Percentiles rank a stretch among this genome's conserved stretches.
phyloP scores from a whole-genome alignment of 768 basidiomycete genomes.

The Tulasnella sp. region DNA sequence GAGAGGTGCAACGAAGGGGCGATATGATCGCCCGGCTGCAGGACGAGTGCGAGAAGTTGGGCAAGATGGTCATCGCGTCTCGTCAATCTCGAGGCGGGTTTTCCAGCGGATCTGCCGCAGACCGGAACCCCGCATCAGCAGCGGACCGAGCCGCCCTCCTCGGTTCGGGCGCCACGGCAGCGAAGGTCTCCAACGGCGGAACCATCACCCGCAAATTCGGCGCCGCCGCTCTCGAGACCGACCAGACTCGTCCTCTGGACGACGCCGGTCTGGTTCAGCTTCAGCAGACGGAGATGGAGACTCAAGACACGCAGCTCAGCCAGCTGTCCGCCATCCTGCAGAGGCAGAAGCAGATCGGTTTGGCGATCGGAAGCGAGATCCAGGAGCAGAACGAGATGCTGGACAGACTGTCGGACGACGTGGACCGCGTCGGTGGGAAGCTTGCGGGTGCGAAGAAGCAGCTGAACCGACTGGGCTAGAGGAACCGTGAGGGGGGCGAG shows the following conservation, averaged over 20 bases:
- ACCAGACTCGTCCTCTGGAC: slow-evolving; percentile 82
- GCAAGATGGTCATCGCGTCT: slow-evolving; percentile 77
- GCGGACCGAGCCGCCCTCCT: slow-evolving; percentile 66
- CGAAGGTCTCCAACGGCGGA: slow-evolving; percentile 28
- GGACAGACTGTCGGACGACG: slow-evolving; percentile 70
- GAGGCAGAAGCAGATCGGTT: slow-evolving; percentile 80
- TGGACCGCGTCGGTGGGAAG: slow-evolving; percentile 75
- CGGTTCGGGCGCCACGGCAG: slow-evolving; percentile 42
- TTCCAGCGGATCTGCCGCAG: slow-evolving; percentile 37
- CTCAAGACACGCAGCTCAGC: slow-evolving; percentile 79
- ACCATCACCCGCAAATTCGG: slow-evolving; percentile 79
- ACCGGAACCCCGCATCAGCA: slow-evolving; percentile 47
- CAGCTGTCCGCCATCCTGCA: slow-evolving; percentile 76
- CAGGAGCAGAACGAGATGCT: slow-evolving; percentile 79
- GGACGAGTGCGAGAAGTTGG: slow-evolving; percentile 87
- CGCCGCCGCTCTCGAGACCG: slow-evolving; percentile 65
- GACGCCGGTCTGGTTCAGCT: slow-evolving; percentile 72
- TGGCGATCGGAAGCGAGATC: slow-evolving; percentile 82
- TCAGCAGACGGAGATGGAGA: slow-evolving; percentile 74
- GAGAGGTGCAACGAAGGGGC: slow-evolving; percentile 84
- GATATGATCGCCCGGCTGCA: slow-evolving; percentile 85
- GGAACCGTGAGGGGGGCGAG: background rate
- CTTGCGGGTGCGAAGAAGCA: slow-evolving; percentile 76
- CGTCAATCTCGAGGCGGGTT: slow-evolving; percentile 30
- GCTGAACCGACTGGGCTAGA: slow-evolving; percentile 67